Evolutionary conservation across 164 flowering plant genomes (phyloP).

Genomic region (Magnolia sinica): DNA sequence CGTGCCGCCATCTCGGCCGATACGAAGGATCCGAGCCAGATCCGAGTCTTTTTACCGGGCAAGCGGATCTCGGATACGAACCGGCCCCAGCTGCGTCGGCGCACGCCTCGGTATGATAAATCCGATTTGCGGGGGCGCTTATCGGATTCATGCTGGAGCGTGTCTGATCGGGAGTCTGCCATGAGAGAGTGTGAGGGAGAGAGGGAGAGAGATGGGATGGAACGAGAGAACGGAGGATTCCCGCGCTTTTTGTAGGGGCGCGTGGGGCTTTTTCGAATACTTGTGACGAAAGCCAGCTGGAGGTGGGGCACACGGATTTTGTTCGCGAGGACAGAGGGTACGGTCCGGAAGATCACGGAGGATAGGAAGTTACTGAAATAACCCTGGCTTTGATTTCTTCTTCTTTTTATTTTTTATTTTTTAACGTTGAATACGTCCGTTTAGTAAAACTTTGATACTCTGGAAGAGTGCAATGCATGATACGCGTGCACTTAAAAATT

Average conservation of each 20-base stretch:
- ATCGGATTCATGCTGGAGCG: not conserved
- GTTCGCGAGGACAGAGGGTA: conserved; percentile 8
- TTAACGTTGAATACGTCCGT: too few relatives aligned
- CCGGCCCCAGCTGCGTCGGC: conserved; percentile 37
- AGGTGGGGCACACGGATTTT: conserved; percentile 8
- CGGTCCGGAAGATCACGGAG: not conserved
- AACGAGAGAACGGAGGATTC: not conserved
- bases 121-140: conserved; percentile 7
- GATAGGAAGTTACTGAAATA: not conserved
- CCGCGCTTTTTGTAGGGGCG: conserved; percentile 1
- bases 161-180: not conserved
- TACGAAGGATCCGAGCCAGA: conserved; percentile 35
- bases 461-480: too few relatives aligned
- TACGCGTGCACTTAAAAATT: too few relatives aligned
- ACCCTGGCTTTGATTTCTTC: not conserved
- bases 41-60: conserved; percentile 28
- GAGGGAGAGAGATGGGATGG: not conserved
- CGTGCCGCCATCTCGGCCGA: conserved; percentile 36
- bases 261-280: not conserved
- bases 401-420: not conserved
- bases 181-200: not conserved
- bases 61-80: conserved; percentile 38
- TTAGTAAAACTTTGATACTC: too few relatives aligned
- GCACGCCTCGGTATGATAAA: conserved; percentile 25
- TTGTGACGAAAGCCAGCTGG: conserved; percentile 12